Conservation (phyloP, 306 rosid species). For the Cercis canadensis region DNA sequence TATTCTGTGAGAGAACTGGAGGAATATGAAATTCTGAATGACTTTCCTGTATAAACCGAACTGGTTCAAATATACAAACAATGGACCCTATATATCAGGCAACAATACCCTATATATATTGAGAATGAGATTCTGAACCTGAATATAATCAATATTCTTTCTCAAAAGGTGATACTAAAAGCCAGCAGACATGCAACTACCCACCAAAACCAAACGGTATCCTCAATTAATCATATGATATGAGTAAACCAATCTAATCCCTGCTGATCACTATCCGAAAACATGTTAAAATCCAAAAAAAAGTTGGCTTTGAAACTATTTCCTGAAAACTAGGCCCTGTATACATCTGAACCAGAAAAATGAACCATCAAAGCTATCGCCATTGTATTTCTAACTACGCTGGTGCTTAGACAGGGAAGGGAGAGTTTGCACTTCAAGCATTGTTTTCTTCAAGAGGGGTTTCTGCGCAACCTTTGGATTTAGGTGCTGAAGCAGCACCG, state of each 20-base stretch:
- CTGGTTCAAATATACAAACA: conserved; percentile 40
- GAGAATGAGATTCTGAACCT: conserved; percentile 22
- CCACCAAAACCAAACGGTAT: conserved; percentile 19
- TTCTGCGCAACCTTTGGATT: conserved; percentile 37
- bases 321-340: conserved; percentile 11
- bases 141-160: conserved; percentile 28
- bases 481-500: conserved; percentile 45
- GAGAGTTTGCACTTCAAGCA: conserved; percentile 33
- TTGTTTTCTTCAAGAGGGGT: conserved; percentile 40
- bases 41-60: neutral
- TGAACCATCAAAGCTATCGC: conserved; percentile 13
- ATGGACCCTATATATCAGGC: neutral
- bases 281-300: too few relatives aligned
- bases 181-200: conserved; percentile 22
- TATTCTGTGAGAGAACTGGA: too few relatives aligned
- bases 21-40: too few relatives aligned
- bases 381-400: conserved; percentile 31
- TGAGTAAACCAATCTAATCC: conserved; percentile 31
- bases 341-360: conserved; percentile 11
- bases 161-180: conserved; percentile 11
- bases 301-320: too few relatives aligned
- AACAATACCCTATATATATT: too few relatives aligned
- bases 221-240: neutral
- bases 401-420: conserved; percentile 4
- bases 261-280: conserved; percentile 26